A percentile compares a stretch with the other conserved stretches of the same genome.
These are phyloP conservation scores for Saitoella complicata DNA, from an alignment of 805 yeast species.

Conservation along the genomic window DNA sequence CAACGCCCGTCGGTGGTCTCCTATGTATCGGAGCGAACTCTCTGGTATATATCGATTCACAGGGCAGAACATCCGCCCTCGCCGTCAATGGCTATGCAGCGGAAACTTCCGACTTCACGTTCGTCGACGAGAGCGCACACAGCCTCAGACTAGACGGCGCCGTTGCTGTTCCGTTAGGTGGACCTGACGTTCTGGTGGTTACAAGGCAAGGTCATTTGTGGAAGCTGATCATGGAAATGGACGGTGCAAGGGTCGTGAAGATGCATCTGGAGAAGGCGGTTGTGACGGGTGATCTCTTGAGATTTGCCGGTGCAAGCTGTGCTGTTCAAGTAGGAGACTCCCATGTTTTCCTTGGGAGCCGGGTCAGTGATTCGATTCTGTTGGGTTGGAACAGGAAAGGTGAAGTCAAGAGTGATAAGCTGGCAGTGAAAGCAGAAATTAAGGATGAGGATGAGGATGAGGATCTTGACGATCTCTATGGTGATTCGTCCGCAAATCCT, in stretches of 20 bases:
- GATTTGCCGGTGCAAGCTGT: conserved; percentile 6
- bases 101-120: conserved; percentile 24
- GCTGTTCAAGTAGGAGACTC: conserved; percentile 1
- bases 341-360: conserved; percentile 42
- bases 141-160: conserved; percentile 43
- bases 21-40: conserved; percentile 61
- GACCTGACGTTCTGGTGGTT: conserved; percentile 26
- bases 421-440: conserved; percentile 6
- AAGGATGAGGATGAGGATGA: conserved; percentile 21
- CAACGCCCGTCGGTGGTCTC: conserved; percentile 52
- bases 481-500: conserved; percentile 5
- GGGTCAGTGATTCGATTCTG: conserved; percentile 42
- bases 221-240: conserved; percentile 22
- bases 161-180: conserved; percentile 22
- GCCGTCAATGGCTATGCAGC: conserved; percentile 43
- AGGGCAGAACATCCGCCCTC: conserved; percentile 49
- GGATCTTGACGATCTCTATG: conserved; percentile 14
- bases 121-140: conserved; percentile 34
- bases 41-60: conserved; percentile 59
- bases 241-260: conserved; percentile 24
- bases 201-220: conserved; percentile 30
- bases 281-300: not conserved
- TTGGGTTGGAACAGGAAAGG: conserved; percentile 22
- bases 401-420: not conserved
- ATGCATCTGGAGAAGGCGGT: conserved; percentile 8